Evolutionary conservation across 805 yeast species (phyloP).

Genomic region (Ogataea corticis): DNA sequence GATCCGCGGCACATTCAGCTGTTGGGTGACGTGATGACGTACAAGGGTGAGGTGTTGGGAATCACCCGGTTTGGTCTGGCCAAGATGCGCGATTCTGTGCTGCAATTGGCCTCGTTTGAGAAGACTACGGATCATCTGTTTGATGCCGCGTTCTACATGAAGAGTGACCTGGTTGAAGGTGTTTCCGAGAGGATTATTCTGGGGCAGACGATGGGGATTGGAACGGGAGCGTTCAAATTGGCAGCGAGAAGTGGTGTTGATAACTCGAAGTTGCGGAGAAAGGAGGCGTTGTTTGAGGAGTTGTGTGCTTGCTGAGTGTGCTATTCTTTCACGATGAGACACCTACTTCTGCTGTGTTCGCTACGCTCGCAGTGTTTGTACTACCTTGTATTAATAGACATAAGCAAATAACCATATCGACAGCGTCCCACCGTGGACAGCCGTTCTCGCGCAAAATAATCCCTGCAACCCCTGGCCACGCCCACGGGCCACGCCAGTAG

Average conservation of each 20-base stretch:
- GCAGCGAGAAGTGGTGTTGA: slow-evolving; percentile 56
- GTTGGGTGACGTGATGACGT: slow-evolving; percentile 97
- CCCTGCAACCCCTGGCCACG: no score
- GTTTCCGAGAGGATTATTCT: slow-evolving; percentile 96
- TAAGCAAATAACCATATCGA: neutral
- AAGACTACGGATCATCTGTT: slow-evolving; percentile 98
- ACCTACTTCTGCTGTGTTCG: no score
- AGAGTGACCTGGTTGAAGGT: slow-evolving; percentile 93
- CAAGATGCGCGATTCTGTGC: slow-evolving; percentile 96
- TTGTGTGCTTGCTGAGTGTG: slow-evolving; percentile 30
- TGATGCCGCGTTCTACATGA: slow-evolving; percentile 98
- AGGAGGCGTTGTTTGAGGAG: slow-evolving; percentile 49
- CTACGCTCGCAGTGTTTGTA: no score
- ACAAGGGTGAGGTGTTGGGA: slow-evolving; percentile 97
- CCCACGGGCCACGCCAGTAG: no score
- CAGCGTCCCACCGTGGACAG: no score
- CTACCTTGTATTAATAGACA: no score
- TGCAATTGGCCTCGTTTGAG: slow-evolving; percentile 95
- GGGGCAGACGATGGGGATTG: slow-evolving; percentile 97
- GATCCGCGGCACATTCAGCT: slow-evolving; percentile 99
- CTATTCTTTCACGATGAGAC: no score
- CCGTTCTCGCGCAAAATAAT: no score
- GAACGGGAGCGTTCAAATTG: slow-evolving; percentile 94
- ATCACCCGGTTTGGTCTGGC: slow-evolving; percentile 97
- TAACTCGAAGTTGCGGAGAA: slow-evolving; percentile 36